Evolutionary conservation across 805 yeast species (phyloP), one percentile per base, ranked within the genome.

Genomic region (Yarrowia divulgata): DNA sequence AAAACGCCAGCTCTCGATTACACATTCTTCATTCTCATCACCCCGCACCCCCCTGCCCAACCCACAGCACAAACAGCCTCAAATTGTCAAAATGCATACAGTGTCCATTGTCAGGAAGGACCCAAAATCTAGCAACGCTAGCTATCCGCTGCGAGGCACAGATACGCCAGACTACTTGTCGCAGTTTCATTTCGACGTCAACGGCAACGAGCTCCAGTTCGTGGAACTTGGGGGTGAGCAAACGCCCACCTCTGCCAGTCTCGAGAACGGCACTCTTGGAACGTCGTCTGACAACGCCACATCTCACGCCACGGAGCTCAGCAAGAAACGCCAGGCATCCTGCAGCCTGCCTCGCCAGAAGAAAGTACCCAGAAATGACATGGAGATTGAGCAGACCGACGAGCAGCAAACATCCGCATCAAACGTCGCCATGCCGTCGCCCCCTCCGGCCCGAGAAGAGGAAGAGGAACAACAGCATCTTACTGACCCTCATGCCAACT

Each of bases 401-500:
- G 68, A 63, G 29, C 66, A 60, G 18, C 66, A 60, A 18, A 60
- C 66, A 8, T 60, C 66, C 40, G 52, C 66, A 43, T 63, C 68
- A 23, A 63, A 63, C 37, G 68, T 63, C 39, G 68, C 68, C 48
- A 63, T 63, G 68, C 68, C 68, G 1, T 63, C 68, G 18, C 68
- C 68, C 29, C 68, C 68, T 4, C 68, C 68, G 3, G 68, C 68
- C 16, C 57, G 57, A 16, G 68, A 63, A n/a, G 68, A 63, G 32
- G 68, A 63, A 14, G 68, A 63, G 10, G 68, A 48, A 14, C 68
- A 46, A n/a, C 66, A 60, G 18, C 50, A 60, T 18, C 66, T 43
- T 8, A 32, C 57, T 14, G 13, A 29, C 10, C 57, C 68, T 14
- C 57, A 63, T 23, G 68, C 57, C 4, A n/a, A 91, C 79, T 39